A percentile compares a stretch with the other conserved stretches of the same genome.
These are phyloP conservation scores for Parascedosporium putredinis DNA, from an alignment of 2,329 filamentous ascomycete genomes.

Conservation along the genomic window DNA sequence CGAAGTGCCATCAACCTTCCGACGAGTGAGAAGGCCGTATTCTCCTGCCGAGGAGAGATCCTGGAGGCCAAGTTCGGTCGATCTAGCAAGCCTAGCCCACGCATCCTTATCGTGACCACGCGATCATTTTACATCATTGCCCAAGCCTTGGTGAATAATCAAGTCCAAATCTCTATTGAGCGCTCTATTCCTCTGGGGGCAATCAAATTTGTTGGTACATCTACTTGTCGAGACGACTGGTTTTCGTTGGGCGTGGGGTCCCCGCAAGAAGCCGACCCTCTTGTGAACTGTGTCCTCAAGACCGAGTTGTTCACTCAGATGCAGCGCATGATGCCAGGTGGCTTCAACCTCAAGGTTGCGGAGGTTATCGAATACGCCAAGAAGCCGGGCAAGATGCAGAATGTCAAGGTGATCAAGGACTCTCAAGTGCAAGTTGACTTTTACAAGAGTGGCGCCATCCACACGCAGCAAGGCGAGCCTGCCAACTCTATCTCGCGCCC, in stretches of 20 bases:
- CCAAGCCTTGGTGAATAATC: constrained; percentile 71
- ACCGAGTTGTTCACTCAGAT: constrained; percentile 96
- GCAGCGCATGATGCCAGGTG: constrained; percentile 65
- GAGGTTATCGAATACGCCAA: constrained; percentile 90
- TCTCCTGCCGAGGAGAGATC: constrained; percentile 84
- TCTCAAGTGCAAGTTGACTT: constrained; percentile 64
- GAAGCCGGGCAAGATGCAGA: constrained; percentile 86
- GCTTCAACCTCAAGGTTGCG: constrained; percentile 72
- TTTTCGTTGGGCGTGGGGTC: constrained; percentile 88
- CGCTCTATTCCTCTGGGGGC: constrained; percentile 72
- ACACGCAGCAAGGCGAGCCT: constrained; percentile 75
- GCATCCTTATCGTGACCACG: constrained; percentile 74
- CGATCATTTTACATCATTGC: constrained; percentile 83
- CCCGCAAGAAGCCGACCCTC: constrained; percentile 82
- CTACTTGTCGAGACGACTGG: constrained; percentile 86
- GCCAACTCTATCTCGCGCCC: constrained; percentile 73
- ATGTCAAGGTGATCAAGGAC: constrained; percentile 86
- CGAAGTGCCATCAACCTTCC: constrained; percentile 63
- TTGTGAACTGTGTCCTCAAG: constrained; percentile 89
- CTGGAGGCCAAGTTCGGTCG: constrained; percentile 92
- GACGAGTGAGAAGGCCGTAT: constrained; percentile 65
- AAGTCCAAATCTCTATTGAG: constrained; percentile 72
- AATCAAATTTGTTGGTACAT: constrained; percentile 79
- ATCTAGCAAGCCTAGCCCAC: constrained; percentile 84
- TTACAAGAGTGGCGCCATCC: constrained; percentile 90